Evolutionary conservation across 495 filamentous ascomycete genomes (phyloP), one percentile per base, ranked within the genome.

Genomic region (Aspergillus cavernicola): DNA sequence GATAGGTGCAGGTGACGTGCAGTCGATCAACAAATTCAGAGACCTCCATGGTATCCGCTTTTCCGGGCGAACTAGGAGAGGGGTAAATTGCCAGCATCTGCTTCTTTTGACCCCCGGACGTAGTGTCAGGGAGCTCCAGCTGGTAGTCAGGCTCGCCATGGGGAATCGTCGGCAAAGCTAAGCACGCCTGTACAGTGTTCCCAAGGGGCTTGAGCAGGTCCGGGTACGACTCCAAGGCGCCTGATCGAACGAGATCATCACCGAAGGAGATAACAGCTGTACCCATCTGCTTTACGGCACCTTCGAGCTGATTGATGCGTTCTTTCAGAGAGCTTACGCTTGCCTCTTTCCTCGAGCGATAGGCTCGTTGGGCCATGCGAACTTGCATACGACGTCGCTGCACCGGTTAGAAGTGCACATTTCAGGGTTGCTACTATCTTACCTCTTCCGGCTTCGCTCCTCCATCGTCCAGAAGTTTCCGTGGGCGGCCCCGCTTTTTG

Each of bases 321-420:
- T 76, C 75, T 53, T 88, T 86, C 6, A 93, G 74, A 1, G 83
- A 81, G n/a, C 80, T 78, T 43, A 95, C 89, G 3, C 85, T 87
- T 19, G 80, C 87, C 63, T 95, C 89, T 63, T 93, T 92, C 13
- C 89, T 84, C 56, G 88, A 82, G 9, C 90, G 83, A 61, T 95
- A 95, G 2, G 89, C 89, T 28, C 89, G 78, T 62, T 95, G 90
- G 9, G 90, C 90, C 50, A 93, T 77, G 32, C 90, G 83, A 49
- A 92, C 92, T 69, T 95, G 90, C n/a, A 86, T 91, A 44, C 90
- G 80, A 29, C 90, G 83, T 41, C 88, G 83, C 88, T 95, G 60
- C 22, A 33, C 19, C 4, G 44, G 19, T 26, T 22, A 37, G 10
- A 48, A 9, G 24, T 24, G 12, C 15, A n/a, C 4, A 15, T 3